Evolutionary conservation across 2,329 filamentous ascomycete genomes (phyloP).

Genomic region (Diaporthe longicolla): DNA sequence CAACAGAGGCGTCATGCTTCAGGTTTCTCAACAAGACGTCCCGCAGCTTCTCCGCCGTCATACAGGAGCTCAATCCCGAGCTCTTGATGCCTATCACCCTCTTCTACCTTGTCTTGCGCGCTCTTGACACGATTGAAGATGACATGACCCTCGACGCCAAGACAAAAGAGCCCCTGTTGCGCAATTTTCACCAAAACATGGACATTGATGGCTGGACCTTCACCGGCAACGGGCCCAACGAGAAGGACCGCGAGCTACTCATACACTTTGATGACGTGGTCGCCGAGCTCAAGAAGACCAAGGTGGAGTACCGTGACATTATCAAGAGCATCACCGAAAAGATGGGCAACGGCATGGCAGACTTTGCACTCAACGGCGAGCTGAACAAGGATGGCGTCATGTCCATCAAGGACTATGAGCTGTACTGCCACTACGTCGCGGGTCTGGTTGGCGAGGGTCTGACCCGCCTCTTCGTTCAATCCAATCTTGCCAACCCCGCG

Average conservation of each 20-base stretch:
- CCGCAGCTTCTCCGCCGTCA: slow-evolving; percentile 92
- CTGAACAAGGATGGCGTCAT: slow-evolving; percentile 84
- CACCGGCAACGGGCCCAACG: slow-evolving; percentile 85
- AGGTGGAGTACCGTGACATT: slow-evolving; percentile 85
- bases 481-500: slow-evolving; percentile 87
- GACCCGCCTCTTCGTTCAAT: slow-evolving; percentile 90
- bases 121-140: slow-evolving; percentile 98
- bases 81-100: slow-evolving; percentile 87
- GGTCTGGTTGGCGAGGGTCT: slow-evolving; percentile 96
- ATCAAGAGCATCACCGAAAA: slow-evolving; percentile 93
- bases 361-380: slow-evolving; percentile 89
- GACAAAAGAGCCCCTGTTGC: slow-evolving; percentile 87
- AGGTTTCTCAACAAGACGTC: slow-evolving; percentile 88
- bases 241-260: slow-evolving; percentile 93
- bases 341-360: slow-evolving; percentile 99
- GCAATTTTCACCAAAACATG: slow-evolving; percentile 84
- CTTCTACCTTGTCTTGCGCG: slow-evolving; percentile 94
- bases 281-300: slow-evolving; percentile 88
- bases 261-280: slow-evolving; percentile 93
- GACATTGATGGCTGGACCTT: slow-evolving; percentile 93
- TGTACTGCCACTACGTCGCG: slow-evolving; percentile 99
- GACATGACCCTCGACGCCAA: slow-evolving; percentile 91
- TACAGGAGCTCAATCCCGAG: slow-evolving; percentile 95
- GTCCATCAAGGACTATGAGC: slow-evolving; percentile 89
- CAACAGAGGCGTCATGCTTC: slow-evolving; percentile 86